Percentiles rank a stretch among this genome's conserved stretches.
Evolutionary conservation across 2,329 filamentous ascomycete genomes (phyloP).

Genomic region (Calonectria leucothoes): DNA sequence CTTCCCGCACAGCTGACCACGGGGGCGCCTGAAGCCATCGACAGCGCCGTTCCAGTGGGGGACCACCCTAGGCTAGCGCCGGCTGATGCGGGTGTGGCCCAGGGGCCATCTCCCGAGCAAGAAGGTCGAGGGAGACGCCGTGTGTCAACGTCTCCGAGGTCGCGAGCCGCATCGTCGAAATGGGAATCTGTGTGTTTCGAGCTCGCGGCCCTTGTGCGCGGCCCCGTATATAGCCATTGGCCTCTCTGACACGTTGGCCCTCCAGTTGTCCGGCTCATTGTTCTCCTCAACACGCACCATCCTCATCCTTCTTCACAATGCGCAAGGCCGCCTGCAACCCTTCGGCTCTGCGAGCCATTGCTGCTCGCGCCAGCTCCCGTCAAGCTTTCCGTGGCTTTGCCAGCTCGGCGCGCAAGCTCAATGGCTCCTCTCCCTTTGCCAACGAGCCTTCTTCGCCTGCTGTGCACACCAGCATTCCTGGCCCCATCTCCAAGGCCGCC

Average conservation of each 20-base stretch:
- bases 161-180: constrained; percentile 1
- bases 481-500: constrained; percentile 76
- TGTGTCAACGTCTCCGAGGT: constrained; percentile 9
- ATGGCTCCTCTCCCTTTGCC: constrained; percentile 45
- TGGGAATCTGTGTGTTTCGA: not conserved
- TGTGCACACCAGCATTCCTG: constrained; percentile 73
- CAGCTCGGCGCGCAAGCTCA: not conserved
- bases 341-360: not conserved
- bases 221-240: not conserved
- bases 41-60: not conserved
- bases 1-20: constrained; percentile 7
- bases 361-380: constrained; percentile 1
- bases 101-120: not conserved
- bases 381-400: not conserved
- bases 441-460: constrained; percentile 62
- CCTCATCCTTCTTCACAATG: constrained; percentile 3
- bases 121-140: not conserved
- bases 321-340: constrained; percentile 10
- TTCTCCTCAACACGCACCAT: not conserved
- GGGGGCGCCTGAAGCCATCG: not conserved
- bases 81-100: not conserved
- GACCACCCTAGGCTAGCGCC: not conserved
- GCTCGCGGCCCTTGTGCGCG: too few relatives aligned
- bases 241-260: not conserved
- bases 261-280: not conserved